Percentiles rank a stretch among this genome's conserved stretches.
Conservation (phyloP, 305 asterid species). For the Fraxinus sp. region DNA sequence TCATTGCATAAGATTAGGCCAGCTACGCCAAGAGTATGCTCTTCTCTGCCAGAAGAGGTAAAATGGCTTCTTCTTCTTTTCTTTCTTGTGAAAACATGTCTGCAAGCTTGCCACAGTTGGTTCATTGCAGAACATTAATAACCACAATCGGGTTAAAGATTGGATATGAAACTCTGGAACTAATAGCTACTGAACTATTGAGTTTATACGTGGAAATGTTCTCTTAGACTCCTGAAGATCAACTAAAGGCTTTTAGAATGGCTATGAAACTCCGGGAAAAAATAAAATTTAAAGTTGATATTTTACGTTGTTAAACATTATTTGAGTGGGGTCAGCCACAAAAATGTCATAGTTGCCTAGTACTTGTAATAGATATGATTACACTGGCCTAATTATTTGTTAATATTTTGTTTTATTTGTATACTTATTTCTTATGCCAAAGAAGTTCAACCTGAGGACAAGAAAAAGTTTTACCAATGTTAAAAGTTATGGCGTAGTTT, state of each 20-base stretch:
- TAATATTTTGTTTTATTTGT: neutral
- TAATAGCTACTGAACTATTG: neutral
- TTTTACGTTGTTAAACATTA: neutral
- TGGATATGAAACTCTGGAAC: neutral
- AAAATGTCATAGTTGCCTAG: neutral
- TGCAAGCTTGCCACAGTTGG: neutral
- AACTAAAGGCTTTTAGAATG: too few relatives aligned
- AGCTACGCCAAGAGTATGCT: neutral
- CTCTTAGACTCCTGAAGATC: too few relatives aligned
- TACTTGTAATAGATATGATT: neutral
- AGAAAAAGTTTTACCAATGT: neutral
- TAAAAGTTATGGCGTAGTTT: neutral
- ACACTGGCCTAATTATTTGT: neutral
- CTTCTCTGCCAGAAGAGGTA: slow-evolving; percentile 8
- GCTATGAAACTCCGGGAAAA: too few relatives aligned
- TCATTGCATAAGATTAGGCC: neutral
- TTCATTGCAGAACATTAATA: neutral
- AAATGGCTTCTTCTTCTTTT: neutral
- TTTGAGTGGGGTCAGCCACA: neutral
- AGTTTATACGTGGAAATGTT: neutral
- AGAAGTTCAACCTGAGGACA: neutral
- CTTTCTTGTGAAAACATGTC: neutral
- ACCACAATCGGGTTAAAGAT: neutral
- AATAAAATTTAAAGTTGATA: neutral
- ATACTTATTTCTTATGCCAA: neutral